phyloP scores from a whole-genome alignment of 106 monocot species.

The Dioscorea alata region DNA sequence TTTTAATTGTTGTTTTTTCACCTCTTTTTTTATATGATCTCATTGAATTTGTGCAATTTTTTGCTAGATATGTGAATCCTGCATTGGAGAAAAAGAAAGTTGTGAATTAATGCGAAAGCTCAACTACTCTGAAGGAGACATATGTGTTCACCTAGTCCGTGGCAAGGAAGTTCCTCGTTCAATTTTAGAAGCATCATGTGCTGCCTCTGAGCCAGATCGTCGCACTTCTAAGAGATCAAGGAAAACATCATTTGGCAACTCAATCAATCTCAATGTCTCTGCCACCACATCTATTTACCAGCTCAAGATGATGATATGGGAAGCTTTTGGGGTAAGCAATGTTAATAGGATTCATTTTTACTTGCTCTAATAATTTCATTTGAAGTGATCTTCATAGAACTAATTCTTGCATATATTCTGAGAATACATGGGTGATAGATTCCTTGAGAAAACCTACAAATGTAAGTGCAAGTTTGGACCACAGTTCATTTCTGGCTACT shows the following conservation, averaged over 20 bases:
- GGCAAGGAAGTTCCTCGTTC: slow-evolving; percentile 91
- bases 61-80: slow-evolving; percentile 70
- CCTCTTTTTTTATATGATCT: too few relatives aligned
- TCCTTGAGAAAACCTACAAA: too few relatives aligned
- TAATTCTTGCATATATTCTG: too few relatives aligned
- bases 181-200: slow-evolving; percentile 58
- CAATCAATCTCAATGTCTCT: slow-evolving; percentile 74
- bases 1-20: too few relatives aligned
- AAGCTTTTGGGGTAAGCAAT: slow-evolving; percentile 85
- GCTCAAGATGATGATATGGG: slow-evolving; percentile 99
- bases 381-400: too few relatives aligned
- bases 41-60: neutral
- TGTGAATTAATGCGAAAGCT: slow-evolving; percentile 76
- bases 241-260: slow-evolving; percentile 67
- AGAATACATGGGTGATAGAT: too few relatives aligned
- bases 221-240: slow-evolving; percentile 83
- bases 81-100: slow-evolving; percentile 96
- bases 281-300: slow-evolving; percentile 81
- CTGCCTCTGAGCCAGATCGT: slow-evolving; percentile 49
- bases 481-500: too few relatives aligned
- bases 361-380: too few relatives aligned
- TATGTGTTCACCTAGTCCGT: slow-evolving; percentile 71
- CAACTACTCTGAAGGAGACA: slow-evolving; percentile 76
- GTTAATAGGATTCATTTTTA: neutral
- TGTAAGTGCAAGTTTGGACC: too few relatives aligned